Percentiles rank a stretch among this genome's conserved stretches.
phyloP scores from a whole-genome alignment of 2,329 filamentous ascomycete species.

The Pyricularia sp. region DNA sequence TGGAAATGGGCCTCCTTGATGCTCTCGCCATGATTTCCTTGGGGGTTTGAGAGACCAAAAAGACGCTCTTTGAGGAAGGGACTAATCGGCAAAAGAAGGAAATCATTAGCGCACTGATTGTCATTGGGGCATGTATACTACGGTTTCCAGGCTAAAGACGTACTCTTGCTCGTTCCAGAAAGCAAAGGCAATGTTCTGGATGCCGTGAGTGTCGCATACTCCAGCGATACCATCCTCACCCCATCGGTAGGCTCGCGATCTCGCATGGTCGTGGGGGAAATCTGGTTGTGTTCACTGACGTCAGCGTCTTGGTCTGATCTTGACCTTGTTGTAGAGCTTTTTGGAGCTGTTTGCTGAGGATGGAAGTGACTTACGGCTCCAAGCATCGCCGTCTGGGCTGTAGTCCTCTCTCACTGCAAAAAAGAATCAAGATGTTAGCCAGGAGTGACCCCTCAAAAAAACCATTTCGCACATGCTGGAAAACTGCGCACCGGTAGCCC shows the following conservation, averaged over 20 bases:
- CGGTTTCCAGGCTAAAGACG: constrained; percentile 8
- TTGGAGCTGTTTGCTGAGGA: background rate
- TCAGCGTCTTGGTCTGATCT: background rate
- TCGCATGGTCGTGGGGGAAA: constrained; percentile 87
- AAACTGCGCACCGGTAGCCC: constrained; percentile 67
- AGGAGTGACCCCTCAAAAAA: background rate
- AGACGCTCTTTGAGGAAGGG: constrained; percentile 91
- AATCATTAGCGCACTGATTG: constrained; percentile 22
- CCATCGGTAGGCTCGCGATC: constrained; percentile 85
- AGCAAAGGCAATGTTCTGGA: constrained; percentile 87
- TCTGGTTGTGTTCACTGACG: constrained; percentile 38
- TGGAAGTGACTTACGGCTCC: constrained; percentile 64
- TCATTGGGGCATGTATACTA: background rate
- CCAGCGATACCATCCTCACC: constrained; percentile 95
- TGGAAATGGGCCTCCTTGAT: constrained; percentile 97
- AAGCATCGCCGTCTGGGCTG: constrained; percentile 79
- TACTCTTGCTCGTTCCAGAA: constrained; percentile 98
- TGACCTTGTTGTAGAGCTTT: background rate
- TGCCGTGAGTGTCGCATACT: constrained; percentile 81
- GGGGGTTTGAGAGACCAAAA: constrained; percentile 90
- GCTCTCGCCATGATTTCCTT: constrained; percentile 95
- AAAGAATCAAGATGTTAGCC: constrained; percentile 15
- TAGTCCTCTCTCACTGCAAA: constrained; percentile 80
- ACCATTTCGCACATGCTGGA: background rate
- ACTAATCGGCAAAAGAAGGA: constrained; percentile 62